Base-by-base conservation (phyloP, 805 yeast species). In the Myxozyma neotropica region DNA sequence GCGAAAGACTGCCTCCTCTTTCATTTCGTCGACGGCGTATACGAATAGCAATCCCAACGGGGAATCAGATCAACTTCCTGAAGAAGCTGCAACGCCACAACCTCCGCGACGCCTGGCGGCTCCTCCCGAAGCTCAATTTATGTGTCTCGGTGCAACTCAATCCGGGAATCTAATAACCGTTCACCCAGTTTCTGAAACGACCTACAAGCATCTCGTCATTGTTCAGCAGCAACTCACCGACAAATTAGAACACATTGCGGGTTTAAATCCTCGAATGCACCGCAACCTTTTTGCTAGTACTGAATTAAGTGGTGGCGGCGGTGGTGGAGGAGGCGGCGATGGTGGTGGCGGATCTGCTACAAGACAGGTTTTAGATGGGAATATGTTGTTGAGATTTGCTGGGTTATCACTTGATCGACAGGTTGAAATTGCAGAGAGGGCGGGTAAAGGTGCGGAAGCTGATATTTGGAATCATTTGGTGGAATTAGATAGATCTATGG, bases 171-270 rank as follows among this genome's bases (percentile, higher is more conserved):
- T 94, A 38, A 85, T 83, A 68, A 81, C 83, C 52, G 82, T 94
- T 6, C 77, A 82, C 21, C 97, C 98, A 0, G 75, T 91, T 12
- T 76, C 81, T 42, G 98, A 94, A 70, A 74, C 83, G 2, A 79
- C 83, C 12, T 94, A 90, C 73, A 81, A 97, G 72, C 78, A 95
- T 58, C 78, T 94, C 70, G 89, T 88, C 69, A 85, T 90, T 36
- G 76, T 93, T 21, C 97, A 92, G 70, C 96, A 91, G 72, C 97
- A 91, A 68, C 75, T 94, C 52, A 80, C 81, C 38, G 97, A 92
- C 57, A 88, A 88, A 66, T 88, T 87, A 58, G 78, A 77, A 39
- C 91, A 87, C 63, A 73, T 76, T 58, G 85, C 88, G 52, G 97
- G 97, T 0, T 75, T 94, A 65, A 94, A 93, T 70, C 96, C 96